Evolutionary conservation across 2,329 filamentous ascomycete species (phyloP), one percentile per base, ranked within the genome.

Genomic region (Penicillium sp.): DNA sequence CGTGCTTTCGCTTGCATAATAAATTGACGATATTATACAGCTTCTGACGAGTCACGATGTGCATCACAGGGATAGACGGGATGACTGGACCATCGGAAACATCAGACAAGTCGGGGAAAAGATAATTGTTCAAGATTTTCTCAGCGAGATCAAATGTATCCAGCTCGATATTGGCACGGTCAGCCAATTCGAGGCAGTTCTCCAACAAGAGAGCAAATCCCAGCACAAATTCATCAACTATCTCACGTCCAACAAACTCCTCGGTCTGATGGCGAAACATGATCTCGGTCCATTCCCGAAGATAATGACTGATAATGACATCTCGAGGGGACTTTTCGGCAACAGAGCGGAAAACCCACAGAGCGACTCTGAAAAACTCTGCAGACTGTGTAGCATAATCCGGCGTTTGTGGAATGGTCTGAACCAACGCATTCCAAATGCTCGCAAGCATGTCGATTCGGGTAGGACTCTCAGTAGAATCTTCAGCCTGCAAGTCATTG

Each of bases 11-110:
- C 55, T 82, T 83, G 33, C 83, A 80, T 7, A 91, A 71, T 9
- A 76, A 70, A 26, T 84, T 78, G 37, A 92, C 74, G 29, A 89
- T 81, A 44, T 85, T 82, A 61, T 85, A 86, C 7, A 92, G 73
- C 61, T 82, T 81, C 25, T 78, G 75, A 26, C 89, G 81, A 9
- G 86, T 87, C 31, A 78, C 67, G 2, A 75, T 72, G 58, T 85
- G 80, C 49, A 91, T 76, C 5, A 84, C 69, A 4, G 82, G 82
- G 33, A 80, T 69, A 37, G 64, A 73, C 14, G 77, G 73, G 7
- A 76, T 66, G 1, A 58, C 4, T 10, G n/a, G 53, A 13, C 65
- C 58, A 11, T 67, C 64, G 3, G 69, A 66, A 4, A 67, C 58
- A 8, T 73, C 67, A 1, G 77, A 78, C 19, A 79, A 65, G 39